Conservation (phyloP, 768 basidiomycete genomes). For the Suillus ampliporus region DNA sequence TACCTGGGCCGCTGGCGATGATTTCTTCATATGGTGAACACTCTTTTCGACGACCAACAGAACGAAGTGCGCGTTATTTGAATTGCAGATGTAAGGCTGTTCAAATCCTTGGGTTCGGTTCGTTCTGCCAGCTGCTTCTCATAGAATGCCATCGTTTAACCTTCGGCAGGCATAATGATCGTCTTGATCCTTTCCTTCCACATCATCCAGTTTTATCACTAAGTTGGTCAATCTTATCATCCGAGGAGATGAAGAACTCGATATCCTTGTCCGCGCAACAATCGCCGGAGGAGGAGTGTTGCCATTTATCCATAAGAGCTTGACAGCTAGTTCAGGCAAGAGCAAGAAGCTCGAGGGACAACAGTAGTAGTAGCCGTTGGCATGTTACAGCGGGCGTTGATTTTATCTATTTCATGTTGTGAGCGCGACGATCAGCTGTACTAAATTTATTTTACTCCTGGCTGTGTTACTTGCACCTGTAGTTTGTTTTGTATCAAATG, state of each 20-base stretch:
- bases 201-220: too few species aligned
- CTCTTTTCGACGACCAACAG: too few species aligned
- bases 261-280: conserved; percentile 90
- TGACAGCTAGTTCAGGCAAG: conserved; percentile 60
- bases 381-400: conserved; percentile 10
- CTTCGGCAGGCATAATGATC: too few species aligned
- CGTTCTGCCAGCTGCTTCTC: too few species aligned
- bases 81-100: too few species aligned
- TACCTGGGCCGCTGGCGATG: too few species aligned
- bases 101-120: too few species aligned
- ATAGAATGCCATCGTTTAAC: too few species aligned
- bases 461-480: conserved; percentile 5
- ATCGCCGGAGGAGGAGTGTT: conserved; percentile 90
- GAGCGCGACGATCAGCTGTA: conserved; percentile 1
- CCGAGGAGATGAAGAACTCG: conserved; percentile 97
- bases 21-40: too few species aligned
- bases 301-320: conserved; percentile 87
- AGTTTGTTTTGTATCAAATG: conserved; percentile 7
- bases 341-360: conserved; percentile 46
- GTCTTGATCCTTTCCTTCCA: too few species aligned
- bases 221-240: too few species aligned
- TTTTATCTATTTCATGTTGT: neutral
- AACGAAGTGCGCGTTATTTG: too few species aligned
- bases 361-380: conserved; percentile 15
- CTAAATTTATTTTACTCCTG: conserved; percentile 3